A percentile compares a stretch with the other conserved stretches of the same genome.
Evolutionary conservation across 208 protist genomes (phyloP).

Genomic region (Phytomonas sp.): DNA sequence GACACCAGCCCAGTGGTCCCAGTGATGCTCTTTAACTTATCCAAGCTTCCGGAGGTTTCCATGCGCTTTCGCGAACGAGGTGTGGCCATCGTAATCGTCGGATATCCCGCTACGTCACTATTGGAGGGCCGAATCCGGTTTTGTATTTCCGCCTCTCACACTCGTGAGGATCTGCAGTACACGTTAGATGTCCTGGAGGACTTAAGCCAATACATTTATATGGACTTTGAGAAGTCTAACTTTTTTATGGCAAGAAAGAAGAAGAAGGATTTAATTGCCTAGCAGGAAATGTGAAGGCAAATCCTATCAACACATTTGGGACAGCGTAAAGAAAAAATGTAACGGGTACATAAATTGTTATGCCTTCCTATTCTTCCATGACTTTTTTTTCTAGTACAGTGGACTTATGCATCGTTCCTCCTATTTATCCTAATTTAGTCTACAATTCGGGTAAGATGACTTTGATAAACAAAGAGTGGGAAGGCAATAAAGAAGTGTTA

Average conservation of each 20-base stretch:
- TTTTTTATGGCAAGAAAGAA: background rate
- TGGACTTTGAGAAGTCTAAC: constrained; percentile 46
- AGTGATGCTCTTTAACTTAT: constrained; percentile 92
- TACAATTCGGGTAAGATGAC: background rate
- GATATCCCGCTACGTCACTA: constrained; percentile 95
- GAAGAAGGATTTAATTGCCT: background rate
- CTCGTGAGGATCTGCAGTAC: constrained; percentile 88
- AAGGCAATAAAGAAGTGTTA: background rate
- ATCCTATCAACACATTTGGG: background rate
- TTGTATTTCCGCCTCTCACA: constrained; percentile 92
- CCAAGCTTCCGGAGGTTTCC: constrained; percentile 86
- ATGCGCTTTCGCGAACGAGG: constrained; percentile 77
- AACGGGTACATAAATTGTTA: background rate
- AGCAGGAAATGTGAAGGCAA: background rate
- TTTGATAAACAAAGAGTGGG: background rate
- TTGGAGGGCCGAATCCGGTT: constrained; percentile 87
- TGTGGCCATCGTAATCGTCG: constrained; percentile 95
- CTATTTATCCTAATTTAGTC: constrained; percentile 1
- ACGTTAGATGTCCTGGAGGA: constrained; percentile 85
- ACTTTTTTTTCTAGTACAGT: constrained; percentile 4
- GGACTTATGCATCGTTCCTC: background rate
- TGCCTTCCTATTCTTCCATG: background rate
- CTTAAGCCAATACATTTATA: constrained; percentile 55
- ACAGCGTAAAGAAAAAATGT: background rate
- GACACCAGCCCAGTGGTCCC: constrained; percentile 95